phyloP scores from a whole-genome alignment of 345 rosid species.

The Hevea brasiliensis region DNA sequence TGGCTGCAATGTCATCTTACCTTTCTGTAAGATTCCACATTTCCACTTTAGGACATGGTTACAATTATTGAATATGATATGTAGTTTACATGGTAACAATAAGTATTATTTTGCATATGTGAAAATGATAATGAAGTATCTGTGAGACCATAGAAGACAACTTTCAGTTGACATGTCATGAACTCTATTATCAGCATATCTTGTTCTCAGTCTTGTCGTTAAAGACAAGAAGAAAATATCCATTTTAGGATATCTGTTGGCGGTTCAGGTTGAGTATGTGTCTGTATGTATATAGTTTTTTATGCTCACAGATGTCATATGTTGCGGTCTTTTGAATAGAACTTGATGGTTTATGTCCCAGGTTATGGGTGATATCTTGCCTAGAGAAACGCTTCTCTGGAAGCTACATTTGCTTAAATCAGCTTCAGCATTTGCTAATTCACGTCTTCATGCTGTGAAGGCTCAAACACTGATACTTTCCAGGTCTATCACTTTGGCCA shows the following conservation, averaged over 20 bases:
- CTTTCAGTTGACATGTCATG: not conserved
- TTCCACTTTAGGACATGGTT: not conserved
- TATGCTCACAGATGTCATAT: not conserved
- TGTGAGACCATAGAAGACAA: not conserved
- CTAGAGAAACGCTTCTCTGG: slow-evolving; percentile 77
- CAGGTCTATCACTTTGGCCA: slow-evolving; percentile 39
- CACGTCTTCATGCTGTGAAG: slow-evolving; percentile 68
- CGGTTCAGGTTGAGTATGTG: too few relatives aligned
- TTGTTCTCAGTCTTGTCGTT: not conserved
- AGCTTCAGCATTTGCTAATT: slow-evolving; percentile 59
- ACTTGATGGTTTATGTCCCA: slow-evolving; percentile 38
- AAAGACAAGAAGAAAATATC: too few relatives aligned
- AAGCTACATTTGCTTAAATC: slow-evolving; percentile 68
- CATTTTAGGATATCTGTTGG: too few relatives aligned
- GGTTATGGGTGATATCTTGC: slow-evolving; percentile 58
- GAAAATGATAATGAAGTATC: not conserved
- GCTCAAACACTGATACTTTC: slow-evolving; percentile 64
- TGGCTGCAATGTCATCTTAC: slow-evolving; percentile 44
- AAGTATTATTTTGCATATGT: not conserved
- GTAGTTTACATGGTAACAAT: too few relatives aligned
- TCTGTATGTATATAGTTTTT: too few relatives aligned
- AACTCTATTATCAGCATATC: not conserved
- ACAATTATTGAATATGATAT: too few relatives aligned
- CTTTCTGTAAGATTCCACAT: slow-evolving; percentile 47
- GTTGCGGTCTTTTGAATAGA: slow-evolving; percentile 13